These are phyloP conservation scores for Fragaria ananassa DNA, from an alignment of 306 rosid species.

Conservation along the genomic window DNA sequence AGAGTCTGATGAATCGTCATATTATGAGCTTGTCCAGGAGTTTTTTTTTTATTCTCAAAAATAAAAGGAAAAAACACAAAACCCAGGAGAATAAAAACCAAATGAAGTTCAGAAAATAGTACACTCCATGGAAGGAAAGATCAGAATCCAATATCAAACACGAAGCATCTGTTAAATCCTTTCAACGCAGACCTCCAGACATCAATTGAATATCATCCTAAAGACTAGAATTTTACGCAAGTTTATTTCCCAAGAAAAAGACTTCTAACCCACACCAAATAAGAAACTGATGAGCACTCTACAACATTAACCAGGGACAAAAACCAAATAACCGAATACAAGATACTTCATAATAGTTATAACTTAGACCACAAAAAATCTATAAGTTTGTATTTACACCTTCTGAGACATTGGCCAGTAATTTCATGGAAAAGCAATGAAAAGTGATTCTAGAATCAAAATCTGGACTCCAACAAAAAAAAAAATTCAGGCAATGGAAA, in stretches of 20 bases:
- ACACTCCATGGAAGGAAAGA: background rate
- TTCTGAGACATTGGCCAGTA: background rate
- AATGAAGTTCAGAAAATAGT: background rate
- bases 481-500: background rate
- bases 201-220: background rate
- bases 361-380: background rate
- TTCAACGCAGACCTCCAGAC: background rate
- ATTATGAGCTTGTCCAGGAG: background rate
- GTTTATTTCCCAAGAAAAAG: background rate
- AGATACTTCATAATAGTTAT: background rate
- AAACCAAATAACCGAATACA: background rate
- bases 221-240: background rate
- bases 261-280: background rate
- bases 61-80: background rate
- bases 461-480: background rate
- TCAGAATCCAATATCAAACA: background rate
- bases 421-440: background rate
- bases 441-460: background rate
- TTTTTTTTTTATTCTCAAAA: background rate
- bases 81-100: background rate
- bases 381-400: background rate
- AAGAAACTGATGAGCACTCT: background rate
- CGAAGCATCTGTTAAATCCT: background rate
- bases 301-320: background rate
- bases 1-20: background rate